Evolutionary conservation across 2,329 filamentous ascomycete species (phyloP), one percentile per base, ranked within the genome.

Genomic region (Alternaria sp.): DNA sequence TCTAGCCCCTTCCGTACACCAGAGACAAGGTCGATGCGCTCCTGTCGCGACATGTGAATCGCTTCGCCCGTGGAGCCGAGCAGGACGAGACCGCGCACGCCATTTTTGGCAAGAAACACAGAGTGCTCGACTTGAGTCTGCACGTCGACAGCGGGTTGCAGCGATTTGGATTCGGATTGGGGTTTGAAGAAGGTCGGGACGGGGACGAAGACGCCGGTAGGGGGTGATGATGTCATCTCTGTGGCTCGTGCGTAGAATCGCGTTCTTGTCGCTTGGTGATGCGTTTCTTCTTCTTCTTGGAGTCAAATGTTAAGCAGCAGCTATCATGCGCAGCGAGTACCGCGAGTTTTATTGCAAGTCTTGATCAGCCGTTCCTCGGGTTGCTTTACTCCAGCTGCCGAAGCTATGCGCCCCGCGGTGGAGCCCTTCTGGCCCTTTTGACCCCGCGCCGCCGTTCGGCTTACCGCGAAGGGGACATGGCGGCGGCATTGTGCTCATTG

Each of bases 21-120:
- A n/a, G 80, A 79, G 44, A 90, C 82, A 49, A 90, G 79, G 47
- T 83, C 79, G 60, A 81, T 81, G 32, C 88, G 86, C 69, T 90
- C 88, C n/a, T 80, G 70, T n/a, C 82, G 82, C 19, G 85, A 84
- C 52, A 90, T 81, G 76, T 90, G 88, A 46, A 90, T 85, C 0
- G 87, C 86, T 75, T 90, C 89, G 62, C 89, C 89, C 0, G 88
- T 90, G 43, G 85, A 88, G 23, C 89, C 89, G 54, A 90, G 84
- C 44, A 90, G 81, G 11, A 90, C 87, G 25, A 90, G 81, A 21
- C 89, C 88, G 28, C 82, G 82, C 69, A 90, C 86, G 59, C 89
- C 89, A 67, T 84, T 83, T 56, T 83, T 82, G 40, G 88, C 88
- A 40, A 90, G 85, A 73, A 87, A 88, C 7, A 90, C 73, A 10